A percentile compares a stretch with the other conserved stretches of the same genome.
Conservation (phyloP, 139 green algal species). For the Zygnema cylindricum region DNA sequence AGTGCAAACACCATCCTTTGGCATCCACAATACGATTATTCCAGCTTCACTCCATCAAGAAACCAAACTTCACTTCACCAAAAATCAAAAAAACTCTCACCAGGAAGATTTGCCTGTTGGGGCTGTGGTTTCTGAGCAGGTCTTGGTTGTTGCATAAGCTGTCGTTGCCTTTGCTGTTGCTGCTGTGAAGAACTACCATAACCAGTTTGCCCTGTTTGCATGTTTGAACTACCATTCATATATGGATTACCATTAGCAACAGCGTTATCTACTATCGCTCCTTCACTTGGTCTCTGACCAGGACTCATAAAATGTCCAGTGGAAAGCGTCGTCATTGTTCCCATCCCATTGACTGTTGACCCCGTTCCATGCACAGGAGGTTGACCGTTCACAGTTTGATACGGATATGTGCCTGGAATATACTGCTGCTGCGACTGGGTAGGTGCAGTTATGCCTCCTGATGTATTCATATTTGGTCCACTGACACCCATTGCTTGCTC, state of each 20-base stretch:
- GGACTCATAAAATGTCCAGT: neutral
- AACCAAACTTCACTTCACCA: no score
- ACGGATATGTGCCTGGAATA: neutral
- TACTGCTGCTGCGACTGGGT: constrained; percentile 5
- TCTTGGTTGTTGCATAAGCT: neutral
- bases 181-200: neutral
- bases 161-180: neutral
- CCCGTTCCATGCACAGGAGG: neutral
- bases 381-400: neutral
- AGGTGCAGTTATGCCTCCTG: neutral
- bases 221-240: neutral
- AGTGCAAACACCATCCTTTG: no score
- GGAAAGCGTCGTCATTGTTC: neutral
- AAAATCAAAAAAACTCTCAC: no score
- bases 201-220: neutral
- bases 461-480: neutral
- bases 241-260: neutral
- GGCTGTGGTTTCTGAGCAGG: neutral
- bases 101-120: neutral
- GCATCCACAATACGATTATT: no score
- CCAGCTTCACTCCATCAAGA: no score
- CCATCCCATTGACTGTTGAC: neutral
- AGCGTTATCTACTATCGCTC: neutral
- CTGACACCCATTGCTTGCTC: constrained; percentile 6
- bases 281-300: neutral